These are phyloP conservation scores for Tuber indicum DNA, from an alignment of 495 filamentous ascomycete species.

Conservation along the genomic window DNA sequence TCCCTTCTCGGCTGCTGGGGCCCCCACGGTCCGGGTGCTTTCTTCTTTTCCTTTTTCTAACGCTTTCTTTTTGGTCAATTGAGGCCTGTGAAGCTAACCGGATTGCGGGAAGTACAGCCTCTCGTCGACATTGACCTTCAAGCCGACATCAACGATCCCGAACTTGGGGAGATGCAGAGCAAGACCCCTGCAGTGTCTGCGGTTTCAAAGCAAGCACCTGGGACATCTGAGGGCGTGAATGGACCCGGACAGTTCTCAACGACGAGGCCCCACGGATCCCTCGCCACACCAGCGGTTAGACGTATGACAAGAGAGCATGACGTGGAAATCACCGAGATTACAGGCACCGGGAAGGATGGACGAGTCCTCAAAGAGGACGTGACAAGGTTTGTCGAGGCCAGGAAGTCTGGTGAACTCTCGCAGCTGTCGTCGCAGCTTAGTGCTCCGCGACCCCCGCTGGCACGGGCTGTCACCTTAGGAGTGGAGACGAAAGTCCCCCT, in stretches of 20 bases:
- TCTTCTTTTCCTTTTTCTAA: neutral
- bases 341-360: constrained; percentile 85
- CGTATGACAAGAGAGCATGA: constrained; percentile 72
- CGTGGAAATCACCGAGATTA: constrained; percentile 67
- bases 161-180: constrained; percentile 45
- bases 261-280: constrained; percentile 53
- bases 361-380: constrained; percentile 91
- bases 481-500: constrained; percentile 59
- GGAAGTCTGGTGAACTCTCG: constrained; percentile 22
- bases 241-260: constrained; percentile 26
- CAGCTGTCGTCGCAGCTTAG: constrained; percentile 10
- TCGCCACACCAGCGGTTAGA: constrained; percentile 90
- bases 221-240: neutral
- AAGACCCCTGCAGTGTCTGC: constrained; percentile 36
- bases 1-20: neutral
- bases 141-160: constrained; percentile 47
- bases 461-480: constrained; percentile 18
- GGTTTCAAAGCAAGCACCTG: neutral
- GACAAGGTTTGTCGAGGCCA: constrained; percentile 54
- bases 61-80: constrained; percentile 1
- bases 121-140: constrained; percentile 71
- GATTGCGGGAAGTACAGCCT: constrained; percentile 46
- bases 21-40: neutral
- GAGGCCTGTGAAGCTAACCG: constrained; percentile 14
- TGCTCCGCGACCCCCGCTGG: constrained; percentile 16